phyloP scores from a whole-genome alignment of 225 moss, liverwort and hornwort genomes.

The Lunularia cruciata region DNA sequence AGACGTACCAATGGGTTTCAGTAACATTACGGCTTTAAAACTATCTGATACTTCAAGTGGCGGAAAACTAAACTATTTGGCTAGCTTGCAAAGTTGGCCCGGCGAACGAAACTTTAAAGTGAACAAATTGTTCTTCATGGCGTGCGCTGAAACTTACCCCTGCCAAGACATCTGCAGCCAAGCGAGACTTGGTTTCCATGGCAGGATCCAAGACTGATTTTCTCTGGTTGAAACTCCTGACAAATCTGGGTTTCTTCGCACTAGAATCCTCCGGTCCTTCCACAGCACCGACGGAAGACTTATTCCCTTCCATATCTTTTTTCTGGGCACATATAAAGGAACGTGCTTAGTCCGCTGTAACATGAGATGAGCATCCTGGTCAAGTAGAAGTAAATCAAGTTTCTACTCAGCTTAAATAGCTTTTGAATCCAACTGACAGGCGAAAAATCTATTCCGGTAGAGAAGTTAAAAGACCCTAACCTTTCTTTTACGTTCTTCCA shows the following conservation, averaged over 20 bases:
- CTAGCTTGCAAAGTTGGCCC: background rate
- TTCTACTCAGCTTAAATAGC: no score
- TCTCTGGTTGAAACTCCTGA: slow-evolving; percentile 72
- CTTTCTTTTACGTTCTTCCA: slow-evolving; percentile 94
- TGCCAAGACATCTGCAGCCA: slow-evolving; percentile 69
- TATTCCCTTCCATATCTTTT: slow-evolving; percentile 44
- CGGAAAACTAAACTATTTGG: no score
- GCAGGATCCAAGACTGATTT: slow-evolving; percentile 63
- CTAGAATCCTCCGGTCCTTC: slow-evolving; percentile 4
- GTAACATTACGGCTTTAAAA: background rate
- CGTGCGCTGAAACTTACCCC: slow-evolving; percentile 61
- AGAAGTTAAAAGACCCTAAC: slow-evolving; percentile 25
- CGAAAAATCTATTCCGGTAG: no score
- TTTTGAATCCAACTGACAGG: no score
- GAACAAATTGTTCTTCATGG: background rate
- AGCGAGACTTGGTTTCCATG: slow-evolving; percentile 46
- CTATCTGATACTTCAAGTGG: no score
- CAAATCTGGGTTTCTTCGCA: slow-evolving; percentile 49
- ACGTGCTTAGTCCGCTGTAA: background rate
- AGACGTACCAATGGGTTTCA: background rate
- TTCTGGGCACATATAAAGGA: slow-evolving; percentile 40
- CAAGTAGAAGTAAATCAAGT: no score
- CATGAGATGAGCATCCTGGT: no score
- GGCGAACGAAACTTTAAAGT: background rate
- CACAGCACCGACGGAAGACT: slow-evolving; percentile 21